phyloP scores from a whole-genome alignment of 2,329 filamentous ascomycete species.

The Xylariaceae sp. region DNA sequence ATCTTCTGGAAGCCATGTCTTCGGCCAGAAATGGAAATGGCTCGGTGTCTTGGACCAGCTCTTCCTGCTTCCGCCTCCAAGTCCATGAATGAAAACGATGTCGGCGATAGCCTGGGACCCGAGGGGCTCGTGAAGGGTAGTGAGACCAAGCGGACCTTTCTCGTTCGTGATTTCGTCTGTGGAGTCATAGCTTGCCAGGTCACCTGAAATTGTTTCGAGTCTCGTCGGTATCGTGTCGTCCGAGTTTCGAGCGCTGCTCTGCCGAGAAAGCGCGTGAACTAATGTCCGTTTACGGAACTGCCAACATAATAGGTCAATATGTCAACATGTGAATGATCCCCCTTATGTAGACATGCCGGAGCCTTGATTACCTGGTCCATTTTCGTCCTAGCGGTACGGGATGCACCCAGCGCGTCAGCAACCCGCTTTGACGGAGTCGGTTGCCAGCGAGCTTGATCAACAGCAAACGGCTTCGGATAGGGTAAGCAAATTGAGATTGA shows the following conservation, averaged over 20 bases:
- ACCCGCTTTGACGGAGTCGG: too few relatives aligned
- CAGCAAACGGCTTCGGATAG: too few relatives aligned
- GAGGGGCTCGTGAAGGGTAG: slow-evolving; percentile 11
- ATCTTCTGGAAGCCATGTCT: slow-evolving; percentile 15
- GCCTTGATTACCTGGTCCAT: background rate
- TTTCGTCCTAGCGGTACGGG: too few relatives aligned
- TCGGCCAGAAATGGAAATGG: slow-evolving; percentile 14
- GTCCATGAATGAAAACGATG: slow-evolving; percentile 15
- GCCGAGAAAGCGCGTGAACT: background rate
- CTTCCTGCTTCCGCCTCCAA: slow-evolving; percentile 13
- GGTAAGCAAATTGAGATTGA: too few relatives aligned
- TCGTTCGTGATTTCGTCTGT: background rate
- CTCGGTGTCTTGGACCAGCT: slow-evolving; percentile 11
- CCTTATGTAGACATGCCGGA: background rate
- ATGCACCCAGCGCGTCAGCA: too few relatives aligned
- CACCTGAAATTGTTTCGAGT: background rate
- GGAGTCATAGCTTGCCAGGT: background rate
- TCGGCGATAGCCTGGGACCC: slow-evolving; percentile 6
- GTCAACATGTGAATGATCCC: background rate
- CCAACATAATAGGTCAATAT: too few relatives aligned
- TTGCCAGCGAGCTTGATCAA: too few relatives aligned
- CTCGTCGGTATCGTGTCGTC: background rate
- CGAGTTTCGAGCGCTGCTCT: background rate
- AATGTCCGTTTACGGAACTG: slow-evolving; percentile 3
- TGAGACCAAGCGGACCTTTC: slow-evolving; percentile 11